Evolutionary conservation across 192 early-diverging fungal species (phyloP).

Genomic region (Backusella sp.): DNA sequence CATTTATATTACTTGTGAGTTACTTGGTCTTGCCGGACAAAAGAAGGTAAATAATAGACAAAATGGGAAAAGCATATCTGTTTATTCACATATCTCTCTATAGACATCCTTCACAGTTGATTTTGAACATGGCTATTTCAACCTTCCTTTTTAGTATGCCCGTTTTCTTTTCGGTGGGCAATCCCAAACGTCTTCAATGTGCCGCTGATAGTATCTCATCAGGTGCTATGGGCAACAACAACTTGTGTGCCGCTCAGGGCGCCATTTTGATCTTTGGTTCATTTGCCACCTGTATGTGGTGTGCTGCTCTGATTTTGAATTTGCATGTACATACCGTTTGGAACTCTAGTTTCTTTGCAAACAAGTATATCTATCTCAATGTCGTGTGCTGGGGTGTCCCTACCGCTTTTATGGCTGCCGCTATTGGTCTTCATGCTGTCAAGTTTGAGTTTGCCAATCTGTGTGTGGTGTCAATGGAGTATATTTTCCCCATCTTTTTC

Average conservation of each 20-base stretch:
- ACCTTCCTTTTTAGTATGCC: conserved; percentile 49
- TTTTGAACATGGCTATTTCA: conserved; percentile 44
- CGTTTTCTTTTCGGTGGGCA: conserved; percentile 44
- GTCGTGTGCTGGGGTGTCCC: conserved; percentile 51
- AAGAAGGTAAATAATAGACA: conserved; percentile 15
- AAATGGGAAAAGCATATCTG: too few species aligned
- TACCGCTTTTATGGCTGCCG: conserved; percentile 30
- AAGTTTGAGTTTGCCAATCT: conserved; percentile 52
- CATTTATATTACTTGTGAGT: conserved; percentile 42
- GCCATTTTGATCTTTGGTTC: conserved; percentile 49
- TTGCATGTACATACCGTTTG: conserved; percentile 57
- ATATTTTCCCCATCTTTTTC: conserved; percentile 45
- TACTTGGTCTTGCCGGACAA: conserved; percentile 51
- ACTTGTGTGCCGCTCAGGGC: conserved; percentile 50
- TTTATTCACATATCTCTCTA: too few species aligned
- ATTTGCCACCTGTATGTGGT: conserved; percentile 43
- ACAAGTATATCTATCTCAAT: conserved; percentile 41
- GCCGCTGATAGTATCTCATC: conserved; percentile 23
- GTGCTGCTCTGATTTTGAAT: conserved; percentile 43
- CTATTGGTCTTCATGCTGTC: conserved; percentile 39
- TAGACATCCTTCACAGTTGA: conserved; percentile 42
- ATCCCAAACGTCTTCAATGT: conserved; percentile 47
- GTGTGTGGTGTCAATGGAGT: conserved; percentile 44
- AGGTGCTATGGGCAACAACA: conserved; percentile 46
- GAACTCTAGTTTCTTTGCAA: conserved; percentile 47